These are phyloP conservation scores for Cercospora citrullina DNA, from an alignment of 2,329 filamentous ascomycete species.

Conservation along the genomic window DNA sequence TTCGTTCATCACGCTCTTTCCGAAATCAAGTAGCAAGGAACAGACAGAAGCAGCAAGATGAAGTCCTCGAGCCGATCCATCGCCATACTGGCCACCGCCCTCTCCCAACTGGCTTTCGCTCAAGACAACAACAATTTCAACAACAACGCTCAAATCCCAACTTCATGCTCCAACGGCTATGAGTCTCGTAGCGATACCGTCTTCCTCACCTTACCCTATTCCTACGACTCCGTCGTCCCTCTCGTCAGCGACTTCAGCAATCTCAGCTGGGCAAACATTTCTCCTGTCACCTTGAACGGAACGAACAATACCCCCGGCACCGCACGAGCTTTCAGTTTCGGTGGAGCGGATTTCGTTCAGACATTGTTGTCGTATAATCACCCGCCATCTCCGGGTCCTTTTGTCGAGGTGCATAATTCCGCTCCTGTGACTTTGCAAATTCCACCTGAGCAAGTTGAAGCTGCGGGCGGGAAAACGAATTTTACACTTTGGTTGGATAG, in stretches of 20 bases:
- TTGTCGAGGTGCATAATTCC: slow-evolving; percentile 27
- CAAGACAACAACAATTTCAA: not conserved
- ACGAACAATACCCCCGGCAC: slow-evolving; percentile 25
- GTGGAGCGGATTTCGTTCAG: slow-evolving; percentile 24
- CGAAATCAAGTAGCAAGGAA: not conserved
- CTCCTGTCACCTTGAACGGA: slow-evolving; percentile 22
- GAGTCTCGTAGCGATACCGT: slow-evolving; percentile 20
- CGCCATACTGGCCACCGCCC: not conserved
- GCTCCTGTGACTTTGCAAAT: slow-evolving; percentile 11
- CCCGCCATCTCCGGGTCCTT: slow-evolving; percentile 23
- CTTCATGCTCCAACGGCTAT: slow-evolving; percentile 23
- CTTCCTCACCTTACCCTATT: slow-evolving; percentile 29
- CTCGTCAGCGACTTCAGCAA: slow-evolving; percentile 30
- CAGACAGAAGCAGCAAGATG: not conserved
- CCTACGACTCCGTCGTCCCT: slow-evolving; percentile 27
- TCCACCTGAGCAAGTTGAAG: not conserved
- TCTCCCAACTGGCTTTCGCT: not conserved
- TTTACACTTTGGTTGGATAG: slow-evolving; percentile 6
- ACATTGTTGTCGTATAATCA: slow-evolving; percentile 25
- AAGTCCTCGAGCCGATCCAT: not conserved
- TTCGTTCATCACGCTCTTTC: not conserved
- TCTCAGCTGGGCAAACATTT: slow-evolving; percentile 26
- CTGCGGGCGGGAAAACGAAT: slow-evolving; percentile 19
- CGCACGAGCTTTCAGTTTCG: slow-evolving; percentile 23
- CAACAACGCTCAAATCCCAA: slow-evolving; percentile 12